phyloP scores from a whole-genome alignment of 306 rosid genomes.

The Dicorynia guianensis region DNA sequence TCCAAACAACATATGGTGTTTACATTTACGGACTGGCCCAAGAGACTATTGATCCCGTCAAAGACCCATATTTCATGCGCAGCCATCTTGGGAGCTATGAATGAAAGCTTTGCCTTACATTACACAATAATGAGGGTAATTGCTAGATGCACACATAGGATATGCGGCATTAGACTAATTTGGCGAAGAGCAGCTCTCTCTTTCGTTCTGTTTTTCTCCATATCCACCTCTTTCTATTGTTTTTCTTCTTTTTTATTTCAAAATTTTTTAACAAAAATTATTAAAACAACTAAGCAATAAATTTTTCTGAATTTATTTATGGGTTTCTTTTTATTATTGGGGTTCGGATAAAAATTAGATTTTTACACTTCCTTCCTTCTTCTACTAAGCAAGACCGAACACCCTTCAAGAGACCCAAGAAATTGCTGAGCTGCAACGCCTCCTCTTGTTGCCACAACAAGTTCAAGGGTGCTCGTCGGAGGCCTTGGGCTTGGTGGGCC shows the following conservation, averaged over 20 bases:
- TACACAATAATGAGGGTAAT: constrained; percentile 70
- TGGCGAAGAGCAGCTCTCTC: constrained; percentile 90
- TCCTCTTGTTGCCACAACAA: constrained; percentile 22
- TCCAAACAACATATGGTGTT: too few species aligned
- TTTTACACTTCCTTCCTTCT: background rate
- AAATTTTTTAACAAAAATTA: too few species aligned
- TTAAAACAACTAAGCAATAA: too few species aligned
- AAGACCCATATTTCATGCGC: constrained; percentile 72
- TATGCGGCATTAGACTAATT: constrained; percentile 83
- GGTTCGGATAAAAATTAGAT: too few species aligned
- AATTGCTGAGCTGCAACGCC: background rate
- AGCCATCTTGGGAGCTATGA: constrained; percentile 77
- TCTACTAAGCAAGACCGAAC: background rate
- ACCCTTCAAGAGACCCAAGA: constrained; percentile 21
- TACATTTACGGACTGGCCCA: constrained; percentile 57
- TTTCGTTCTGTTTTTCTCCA: too few species aligned
- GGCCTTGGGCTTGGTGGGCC: constrained; percentile 71
- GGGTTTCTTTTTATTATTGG: too few species aligned
- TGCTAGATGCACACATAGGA: constrained; percentile 82
- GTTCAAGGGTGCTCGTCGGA: constrained; percentile 57
- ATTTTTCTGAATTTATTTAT: too few species aligned
- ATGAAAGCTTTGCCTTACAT: constrained; percentile 73
- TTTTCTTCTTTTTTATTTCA: too few species aligned
- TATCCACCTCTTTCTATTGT: too few species aligned
- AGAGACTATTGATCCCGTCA: constrained; percentile 75